phyloP scores from a whole-genome alignment of 1,284 basidiomycete species.

The Prillingera fragicola region DNA sequence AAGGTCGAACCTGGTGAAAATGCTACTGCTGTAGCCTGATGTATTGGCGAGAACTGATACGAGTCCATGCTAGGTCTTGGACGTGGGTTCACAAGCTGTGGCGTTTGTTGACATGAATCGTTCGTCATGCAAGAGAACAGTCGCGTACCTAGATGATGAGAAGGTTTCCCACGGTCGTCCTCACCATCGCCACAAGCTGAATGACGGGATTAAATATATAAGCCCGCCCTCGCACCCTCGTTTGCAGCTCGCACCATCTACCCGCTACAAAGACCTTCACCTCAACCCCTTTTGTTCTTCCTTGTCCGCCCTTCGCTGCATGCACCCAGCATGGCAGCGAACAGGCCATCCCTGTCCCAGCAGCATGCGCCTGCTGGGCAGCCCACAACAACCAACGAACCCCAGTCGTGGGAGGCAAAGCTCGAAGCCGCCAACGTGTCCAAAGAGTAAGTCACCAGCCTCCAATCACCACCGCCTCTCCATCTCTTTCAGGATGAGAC shows the following conservation, averaged over 20 bases:
- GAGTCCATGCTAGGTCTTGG: constrained; percentile 22
- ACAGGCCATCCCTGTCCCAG: constrained; percentile 8
- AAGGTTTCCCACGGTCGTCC: too few relatives aligned
- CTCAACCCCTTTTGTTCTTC: too few relatives aligned
- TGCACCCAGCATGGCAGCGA: constrained; percentile 13
- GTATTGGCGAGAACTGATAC: constrained; percentile 42
- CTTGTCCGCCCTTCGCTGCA: constrained; percentile 5
- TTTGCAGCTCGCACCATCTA: constrained; percentile 6
- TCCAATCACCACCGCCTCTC: constrained; percentile 4
- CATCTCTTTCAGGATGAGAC: constrained; percentile 49
- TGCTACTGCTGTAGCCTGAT: constrained; percentile 20
- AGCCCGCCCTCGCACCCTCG: too few relatives aligned
- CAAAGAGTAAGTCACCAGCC: constrained; percentile 51
- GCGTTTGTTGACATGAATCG: constrained; percentile 2
- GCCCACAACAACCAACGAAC: constrained; percentile 16
- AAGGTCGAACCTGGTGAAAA: constrained; percentile 48
- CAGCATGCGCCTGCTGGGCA: background rate
- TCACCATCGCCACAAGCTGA: too few relatives aligned
- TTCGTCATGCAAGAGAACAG: too few relatives aligned
- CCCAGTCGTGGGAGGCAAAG: constrained; percentile 48
- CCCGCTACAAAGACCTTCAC: too few relatives aligned
- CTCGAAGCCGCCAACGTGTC: constrained; percentile 50
- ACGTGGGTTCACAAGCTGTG: background rate
- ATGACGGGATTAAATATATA: too few relatives aligned
- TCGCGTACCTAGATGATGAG: too few relatives aligned